Percentiles rank a stretch among this genome's conserved stretches.
phyloP scores from a whole-genome alignment of 2,329 filamentous ascomycete genomes.

The Lasiodiplodia citricola region DNA sequence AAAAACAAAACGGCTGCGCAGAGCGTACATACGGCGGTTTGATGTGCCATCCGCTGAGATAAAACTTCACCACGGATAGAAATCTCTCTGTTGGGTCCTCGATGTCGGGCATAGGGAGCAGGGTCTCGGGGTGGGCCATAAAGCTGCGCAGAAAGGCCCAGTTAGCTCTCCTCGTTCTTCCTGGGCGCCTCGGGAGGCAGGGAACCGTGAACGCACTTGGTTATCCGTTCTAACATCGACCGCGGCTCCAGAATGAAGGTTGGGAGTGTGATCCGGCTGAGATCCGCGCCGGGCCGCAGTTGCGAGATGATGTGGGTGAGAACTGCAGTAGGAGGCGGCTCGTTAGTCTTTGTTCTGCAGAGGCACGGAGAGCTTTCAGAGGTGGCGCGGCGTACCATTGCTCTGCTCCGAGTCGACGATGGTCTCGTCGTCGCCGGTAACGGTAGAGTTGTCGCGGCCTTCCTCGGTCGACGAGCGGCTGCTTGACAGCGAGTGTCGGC shows the following conservation, averaged over 20 bases:
- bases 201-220: constrained; percentile 70
- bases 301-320: constrained; percentile 97
- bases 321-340: constrained; percentile 59
- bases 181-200: constrained; percentile 3
- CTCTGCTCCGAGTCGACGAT: constrained; percentile 91
- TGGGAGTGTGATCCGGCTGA: constrained; percentile 91
- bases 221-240: constrained; percentile 98
- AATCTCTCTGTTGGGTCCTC: constrained; percentile 91
- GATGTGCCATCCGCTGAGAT: constrained; percentile 98
- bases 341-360: not conserved
- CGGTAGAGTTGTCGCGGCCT: constrained; percentile 42
- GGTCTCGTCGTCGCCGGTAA: constrained; percentile 68
- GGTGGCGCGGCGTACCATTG: constrained; percentile 69
- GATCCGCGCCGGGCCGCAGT: constrained; percentile 89
- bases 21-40: constrained; percentile 78
- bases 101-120: constrained; percentile 83
- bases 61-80: constrained; percentile 95
- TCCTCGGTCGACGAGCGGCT: constrained; percentile 49
- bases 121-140: constrained; percentile 98
- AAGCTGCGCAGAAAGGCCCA: constrained; percentile 66
- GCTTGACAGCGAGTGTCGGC: constrained; percentile 51
- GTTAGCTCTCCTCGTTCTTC: constrained; percentile 32
- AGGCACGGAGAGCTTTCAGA: not conserved
- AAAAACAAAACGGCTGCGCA: constrained; percentile 10
- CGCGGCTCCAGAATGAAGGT: constrained; percentile 98